Evolutionary conservation across 2,329 filamentous ascomycete genomes (phyloP), one percentile per base, ranked within the genome.

Genomic region (Purpureocillium lavendulum): DNA sequence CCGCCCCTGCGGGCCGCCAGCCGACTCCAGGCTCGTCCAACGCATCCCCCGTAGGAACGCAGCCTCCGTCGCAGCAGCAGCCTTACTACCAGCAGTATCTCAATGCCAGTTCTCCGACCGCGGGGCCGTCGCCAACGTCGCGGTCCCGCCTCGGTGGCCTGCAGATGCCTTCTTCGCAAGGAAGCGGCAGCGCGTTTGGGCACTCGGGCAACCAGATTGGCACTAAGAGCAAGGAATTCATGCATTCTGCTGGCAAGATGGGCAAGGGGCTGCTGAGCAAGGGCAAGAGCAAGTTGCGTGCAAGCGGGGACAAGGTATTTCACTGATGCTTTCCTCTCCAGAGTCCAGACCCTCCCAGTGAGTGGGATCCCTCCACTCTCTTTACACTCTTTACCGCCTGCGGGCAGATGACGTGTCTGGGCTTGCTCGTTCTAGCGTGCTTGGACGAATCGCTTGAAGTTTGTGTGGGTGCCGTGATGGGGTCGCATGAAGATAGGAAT

Each of bases 241-340:
- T 96, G 56, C 85, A 92, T 48, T 82, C 83, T 16, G 89, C 89
- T 40, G 87, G 87, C 39, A 88, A 87, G 57, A 87, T 87, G 42
- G 88, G 89, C 36, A 95, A 95, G 67, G 90, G 89, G 38, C 64
- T 96, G 47, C 82, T 96, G 60, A 87, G 84, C 49, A 94, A 94
- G 66, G 87, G 89, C 50, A 90, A 85, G 66, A 90, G 77, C 65
- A 90, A 87, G 62, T 80, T 95, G 59, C 70, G 74, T 46, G 75
- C 72, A 57, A 76, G 75, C 47, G 78, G 80, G 56, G 86, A 92
- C 64, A 94, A 94, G 86, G 85, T 89, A 84, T 87, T 87, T 80
- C 75, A 80, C 67, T 82, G 70, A 75, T 58, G 50, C 52, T 60
- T 56, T 54, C 57, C 61, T 55, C 49, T 57, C 45, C 41, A 39